These are phyloP conservation scores for Groenewaldozyma sp. DNA, from an alignment of 1,139 yeast species.

Conservation along the genomic window DNA sequence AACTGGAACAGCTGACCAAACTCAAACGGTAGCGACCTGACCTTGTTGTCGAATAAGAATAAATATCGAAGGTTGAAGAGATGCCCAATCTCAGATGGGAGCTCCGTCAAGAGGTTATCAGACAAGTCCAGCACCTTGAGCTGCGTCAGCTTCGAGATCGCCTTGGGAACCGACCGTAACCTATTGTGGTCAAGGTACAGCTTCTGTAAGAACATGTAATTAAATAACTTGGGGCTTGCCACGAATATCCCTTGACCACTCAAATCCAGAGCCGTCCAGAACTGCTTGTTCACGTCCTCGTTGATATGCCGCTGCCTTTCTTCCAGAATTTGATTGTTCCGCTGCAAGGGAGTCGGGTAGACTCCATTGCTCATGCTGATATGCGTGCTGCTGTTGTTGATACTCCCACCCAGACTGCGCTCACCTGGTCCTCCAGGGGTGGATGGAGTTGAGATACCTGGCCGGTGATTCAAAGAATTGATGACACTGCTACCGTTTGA, in stretches of 20 bases:
- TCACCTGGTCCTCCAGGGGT: conserved; percentile 1
- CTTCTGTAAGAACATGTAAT: conserved; percentile 77
- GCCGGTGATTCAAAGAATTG: not conserved
- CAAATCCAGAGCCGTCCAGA: conserved; percentile 91
- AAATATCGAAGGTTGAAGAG: conserved; percentile 73
- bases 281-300: conserved; percentile 62
- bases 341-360: conserved; percentile 26
- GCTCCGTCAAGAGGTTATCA: conserved; percentile 55
- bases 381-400: conserved; percentile 6
- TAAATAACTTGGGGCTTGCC: conserved; percentile 64
- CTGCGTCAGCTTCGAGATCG: conserved; percentile 59
- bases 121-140: conserved; percentile 82
- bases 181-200: conserved; percentile 83
- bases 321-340: conserved; percentile 63
- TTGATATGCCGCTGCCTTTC: conserved; percentile 71
- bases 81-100: conserved; percentile 79
- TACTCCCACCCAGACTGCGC: not conserved
- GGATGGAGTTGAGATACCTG: not conserved
- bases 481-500: conserved; percentile 21
- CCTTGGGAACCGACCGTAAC: conserved; percentile 57
- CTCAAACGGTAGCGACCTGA: conserved; percentile 67
- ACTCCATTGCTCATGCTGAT: conserved; percentile 4
- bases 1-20: conserved; percentile 82
- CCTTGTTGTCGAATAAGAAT: conserved; percentile 79
- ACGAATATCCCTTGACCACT: conserved; percentile 79